These are phyloP conservation scores for Tilletia walkeri DNA, from an alignment of 1,284 basidiomycete species.

Conservation along the genomic window DNA sequence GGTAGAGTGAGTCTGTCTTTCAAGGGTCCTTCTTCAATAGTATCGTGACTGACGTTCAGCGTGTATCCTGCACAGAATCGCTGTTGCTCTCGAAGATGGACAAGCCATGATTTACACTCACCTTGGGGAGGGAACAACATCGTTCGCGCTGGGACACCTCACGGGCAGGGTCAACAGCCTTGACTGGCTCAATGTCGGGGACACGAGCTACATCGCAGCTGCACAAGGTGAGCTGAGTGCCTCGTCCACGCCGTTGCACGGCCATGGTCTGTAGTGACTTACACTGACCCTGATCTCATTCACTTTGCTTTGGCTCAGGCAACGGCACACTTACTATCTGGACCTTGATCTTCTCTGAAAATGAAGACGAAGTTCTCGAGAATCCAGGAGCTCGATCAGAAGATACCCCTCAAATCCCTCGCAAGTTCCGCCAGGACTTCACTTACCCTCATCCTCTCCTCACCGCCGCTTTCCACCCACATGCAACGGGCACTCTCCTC, in stretches of 20 bases:
- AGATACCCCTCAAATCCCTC: too few species aligned
- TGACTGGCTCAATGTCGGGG: background rate
- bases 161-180: background rate
- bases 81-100: background rate
- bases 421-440: background rate
- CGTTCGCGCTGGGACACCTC: background rate
- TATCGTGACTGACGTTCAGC: background rate
- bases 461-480: slow-evolving; percentile 6
- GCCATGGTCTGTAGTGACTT: background rate
- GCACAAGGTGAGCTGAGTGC: background rate
- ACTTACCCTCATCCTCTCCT: background rate
- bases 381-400: background rate
- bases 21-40: background rate
- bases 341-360: background rate
- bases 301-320: background rate
- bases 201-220: background rate
- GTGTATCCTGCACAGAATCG: background rate
- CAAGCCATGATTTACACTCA: background rate
- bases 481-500: background rate
- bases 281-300: background rate
- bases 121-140: background rate
- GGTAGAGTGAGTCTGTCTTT: background rate
- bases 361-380: background rate
- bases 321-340: background rate
- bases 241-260: too few species aligned